phyloP scores from a whole-genome alignment of 257 asterid genomes.

The Nicotiana benthamiana region DNA sequence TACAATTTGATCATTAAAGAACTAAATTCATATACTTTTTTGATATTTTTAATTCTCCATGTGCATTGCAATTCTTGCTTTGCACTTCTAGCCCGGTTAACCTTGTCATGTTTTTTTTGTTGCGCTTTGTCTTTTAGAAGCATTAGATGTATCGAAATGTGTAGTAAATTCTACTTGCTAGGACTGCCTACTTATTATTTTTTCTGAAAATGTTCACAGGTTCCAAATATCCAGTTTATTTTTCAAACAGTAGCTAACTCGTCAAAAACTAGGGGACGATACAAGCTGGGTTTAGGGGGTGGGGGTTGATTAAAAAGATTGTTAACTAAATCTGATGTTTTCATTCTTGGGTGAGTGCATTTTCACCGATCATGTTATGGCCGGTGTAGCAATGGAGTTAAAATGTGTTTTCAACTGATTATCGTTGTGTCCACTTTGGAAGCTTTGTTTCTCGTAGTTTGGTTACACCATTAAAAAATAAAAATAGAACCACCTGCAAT shows the following conservation, averaged over 20 bases:
- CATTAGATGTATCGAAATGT: not conserved
- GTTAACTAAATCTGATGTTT: not conserved
- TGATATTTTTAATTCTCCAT: not conserved
- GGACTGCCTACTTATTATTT: not conserved
- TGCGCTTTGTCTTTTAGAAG: not conserved
- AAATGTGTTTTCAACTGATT: too few relatives aligned
- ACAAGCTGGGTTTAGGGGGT: not conserved
- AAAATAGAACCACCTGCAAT: not conserved
- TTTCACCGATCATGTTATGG: not conserved
- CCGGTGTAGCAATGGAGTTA: not conserved
- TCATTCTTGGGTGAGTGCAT: not conserved
- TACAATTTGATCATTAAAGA: not conserved
- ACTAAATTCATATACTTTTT: not conserved
- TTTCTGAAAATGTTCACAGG: not conserved
- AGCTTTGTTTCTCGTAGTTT: not conserved
- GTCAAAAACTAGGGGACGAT: not conserved
- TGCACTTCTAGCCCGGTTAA: not conserved
- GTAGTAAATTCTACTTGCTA: not conserved
- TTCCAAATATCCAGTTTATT: not conserved
- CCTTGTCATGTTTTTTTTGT: not conserved
- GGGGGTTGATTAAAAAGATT: not conserved
- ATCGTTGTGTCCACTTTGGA: not conserved
- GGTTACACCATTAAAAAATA: not conserved
- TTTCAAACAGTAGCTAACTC: not conserved
- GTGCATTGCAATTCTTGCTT: not conserved